Evolutionary conservation across 2,329 filamentous ascomycete genomes (phyloP).

Genomic region (Neophaeococcomyces mojaviensis): DNA sequence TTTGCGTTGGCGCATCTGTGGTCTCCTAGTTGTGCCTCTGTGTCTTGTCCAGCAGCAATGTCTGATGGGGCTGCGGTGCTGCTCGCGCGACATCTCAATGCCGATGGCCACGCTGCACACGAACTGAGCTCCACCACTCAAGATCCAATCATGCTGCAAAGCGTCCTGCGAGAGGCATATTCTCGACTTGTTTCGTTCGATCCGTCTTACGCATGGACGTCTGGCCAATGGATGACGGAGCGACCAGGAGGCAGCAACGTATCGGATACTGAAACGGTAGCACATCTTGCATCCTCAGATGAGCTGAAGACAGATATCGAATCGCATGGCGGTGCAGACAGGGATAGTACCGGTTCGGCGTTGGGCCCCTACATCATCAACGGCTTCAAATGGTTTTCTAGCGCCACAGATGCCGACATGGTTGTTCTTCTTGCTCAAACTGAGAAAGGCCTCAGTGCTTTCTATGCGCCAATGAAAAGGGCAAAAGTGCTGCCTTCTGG

Average conservation of each 20-base stretch:
- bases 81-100: slow-evolving; percentile 12
- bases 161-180: slow-evolving; percentile 24
- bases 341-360: slow-evolving; percentile 27
- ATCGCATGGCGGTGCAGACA: slow-evolving; percentile 17
- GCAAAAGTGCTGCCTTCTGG: slow-evolving; percentile 15
- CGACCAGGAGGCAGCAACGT: slow-evolving; percentile 31
- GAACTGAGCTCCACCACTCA: slow-evolving; percentile 16
- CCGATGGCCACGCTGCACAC: slow-evolving; percentile 8
- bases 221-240: slow-evolving; percentile 35
- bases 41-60: slow-evolving; percentile 61
- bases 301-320: slow-evolving; percentile 11
- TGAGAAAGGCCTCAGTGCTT: slow-evolving; percentile 47
- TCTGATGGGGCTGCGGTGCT: slow-evolving; percentile 33
- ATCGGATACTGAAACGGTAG: slow-evolving; percentile 29
- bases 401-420: slow-evolving; percentile 59
- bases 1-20: slow-evolving; percentile 52
- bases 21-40: slow-evolving; percentile 51
- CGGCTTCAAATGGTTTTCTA: slow-evolving; percentile 68
- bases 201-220: slow-evolving; percentile 28
- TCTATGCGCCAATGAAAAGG: slow-evolving; percentile 56
- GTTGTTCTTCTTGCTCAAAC: slow-evolving; percentile 57
- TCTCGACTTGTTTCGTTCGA: slow-evolving; percentile 25
- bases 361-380: slow-evolving; percentile 49
- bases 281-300: slow-evolving; percentile 20
- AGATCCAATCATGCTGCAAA: neutral